Percentiles rank a stretch among this genome's conserved stretches.
Evolutionary conservation across 2,329 filamentous ascomycete species (phyloP).

Genomic region (Microsporum ferrugineum): DNA sequence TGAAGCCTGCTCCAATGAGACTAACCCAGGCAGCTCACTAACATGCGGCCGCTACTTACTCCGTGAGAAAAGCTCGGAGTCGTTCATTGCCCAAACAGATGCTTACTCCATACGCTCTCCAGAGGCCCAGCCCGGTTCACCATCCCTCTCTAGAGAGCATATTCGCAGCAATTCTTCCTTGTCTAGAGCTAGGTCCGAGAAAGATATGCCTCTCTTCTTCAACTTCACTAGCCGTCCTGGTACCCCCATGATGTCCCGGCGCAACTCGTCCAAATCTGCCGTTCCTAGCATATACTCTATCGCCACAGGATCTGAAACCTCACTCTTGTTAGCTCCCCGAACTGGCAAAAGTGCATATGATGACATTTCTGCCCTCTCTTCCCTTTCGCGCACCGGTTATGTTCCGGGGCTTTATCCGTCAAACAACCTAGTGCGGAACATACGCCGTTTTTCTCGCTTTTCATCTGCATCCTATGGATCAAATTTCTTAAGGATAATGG

Average conservation of each 20-base stretch:
- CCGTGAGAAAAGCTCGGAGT: slow-evolving; percentile 30
- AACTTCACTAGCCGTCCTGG: slow-evolving; percentile 21
- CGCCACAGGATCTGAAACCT: slow-evolving; percentile 35
- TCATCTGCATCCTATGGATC: slow-evolving; percentile 39
- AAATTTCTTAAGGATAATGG: slow-evolving; percentile 39
- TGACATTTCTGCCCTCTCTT: slow-evolving; percentile 33
- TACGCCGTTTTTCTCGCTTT: slow-evolving; percentile 37
- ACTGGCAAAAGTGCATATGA: slow-evolving; percentile 36
- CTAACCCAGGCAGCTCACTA: background rate
- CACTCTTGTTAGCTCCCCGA: slow-evolving; percentile 34
- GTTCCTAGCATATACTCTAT: slow-evolving; percentile 38
- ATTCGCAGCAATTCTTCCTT: slow-evolving; percentile 34
- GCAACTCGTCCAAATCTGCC: slow-evolving; percentile 28
- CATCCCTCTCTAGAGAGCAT: slow-evolving; percentile 31
- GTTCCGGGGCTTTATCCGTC: slow-evolving; percentile 37
- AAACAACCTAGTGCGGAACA: slow-evolving; percentile 36
- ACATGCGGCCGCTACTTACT: slow-evolving; percentile 25
- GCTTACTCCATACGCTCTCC: slow-evolving; percentile 29
- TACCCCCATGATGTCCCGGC: slow-evolving; percentile 14
- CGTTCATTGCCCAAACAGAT: slow-evolving; percentile 33
- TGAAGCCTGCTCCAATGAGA: background rate
- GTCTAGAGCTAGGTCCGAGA: slow-evolving; percentile 33
- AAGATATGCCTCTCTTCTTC: slow-evolving; percentile 26
- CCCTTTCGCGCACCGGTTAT: slow-evolving; percentile 33
- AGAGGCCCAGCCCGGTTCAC: slow-evolving; percentile 27